Base-by-base conservation (phyloP, 2,329 filamentous ascomycete genomes). In the Botrytis fabae region DNA sequence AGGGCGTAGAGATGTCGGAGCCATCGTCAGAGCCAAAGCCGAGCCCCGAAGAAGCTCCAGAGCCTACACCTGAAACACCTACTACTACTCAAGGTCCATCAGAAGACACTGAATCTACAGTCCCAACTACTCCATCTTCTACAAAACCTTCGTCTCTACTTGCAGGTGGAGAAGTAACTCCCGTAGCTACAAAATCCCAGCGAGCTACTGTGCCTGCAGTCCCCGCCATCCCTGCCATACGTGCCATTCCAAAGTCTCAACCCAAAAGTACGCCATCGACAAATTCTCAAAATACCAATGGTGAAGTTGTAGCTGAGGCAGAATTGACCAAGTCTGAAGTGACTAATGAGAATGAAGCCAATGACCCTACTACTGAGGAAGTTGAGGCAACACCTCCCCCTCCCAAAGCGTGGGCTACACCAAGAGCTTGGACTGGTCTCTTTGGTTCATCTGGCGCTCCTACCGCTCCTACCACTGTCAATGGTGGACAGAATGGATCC, bases 341-440 rank as follows among this genome's bases (percentile, higher is more conserved):
- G 28, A 42, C 68, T 10, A 54, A 42, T 60, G 63, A n/a, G 12
- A 51, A 68, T 42, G 32, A 42, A 32, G 28, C 57, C 44, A 75
- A 75, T 54, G 68, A 74, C 28, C 40, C 22, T 40, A 63, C 61
- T 22, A 14, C 54, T 35, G 76, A 74, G 46, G 75, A 76, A n/a
- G 65, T 80, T 7, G 84, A 84, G 65, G 80, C 82, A 74, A 77
- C 79, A 46, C 81, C 83, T 1, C 80, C 84, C 1, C 80, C 84
- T 57, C 81, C 80, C n/a, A 83, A 85, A 62, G 78, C 78, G 63
- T 80, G 78, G 79, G 73, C 74, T 20, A 82, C 85, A n/a, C 86
- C 87, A 40, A 87, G 91, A 78, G 90, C 89, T 2, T 93, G 91
- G 91, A 90, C 91, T 40, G 91, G 91, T 75, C 84, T 93, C 62